Evolutionary conservation across 306 rosid genomes (phyloP).

Genomic region (Rosa multiflora): DNA sequence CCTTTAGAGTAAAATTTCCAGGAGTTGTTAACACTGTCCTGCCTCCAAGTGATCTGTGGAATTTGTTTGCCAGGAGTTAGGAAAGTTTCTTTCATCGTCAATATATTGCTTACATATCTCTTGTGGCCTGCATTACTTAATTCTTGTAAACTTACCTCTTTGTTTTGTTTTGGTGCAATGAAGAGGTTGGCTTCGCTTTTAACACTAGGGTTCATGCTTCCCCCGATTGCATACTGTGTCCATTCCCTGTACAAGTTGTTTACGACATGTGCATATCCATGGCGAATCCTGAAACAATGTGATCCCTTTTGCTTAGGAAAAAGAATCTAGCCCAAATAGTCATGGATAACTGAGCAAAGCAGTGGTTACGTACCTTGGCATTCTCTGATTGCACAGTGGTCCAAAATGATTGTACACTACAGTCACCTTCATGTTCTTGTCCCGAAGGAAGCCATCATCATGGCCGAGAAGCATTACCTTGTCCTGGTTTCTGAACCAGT

Average conservation of each 20-base stretch:
- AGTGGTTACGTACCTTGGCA: constrained; percentile 36
- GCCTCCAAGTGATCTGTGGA: constrained; percentile 14
- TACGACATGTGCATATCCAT: constrained; percentile 44
- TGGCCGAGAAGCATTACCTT: constrained; percentile 52
- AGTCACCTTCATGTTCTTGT: constrained; percentile 43
- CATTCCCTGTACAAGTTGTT: constrained; percentile 42
- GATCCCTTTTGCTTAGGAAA: background rate
- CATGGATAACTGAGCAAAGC: background rate
- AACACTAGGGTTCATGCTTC: constrained; percentile 38
- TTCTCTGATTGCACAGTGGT: constrained; percentile 48
- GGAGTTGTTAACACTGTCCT: background rate
- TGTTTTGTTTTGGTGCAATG: constrained; percentile 32
- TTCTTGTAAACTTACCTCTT: constrained; percentile 10
- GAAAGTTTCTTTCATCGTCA: background rate
- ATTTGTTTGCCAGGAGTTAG: background rate
- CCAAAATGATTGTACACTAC: constrained; percentile 47
- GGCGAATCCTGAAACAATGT: constrained; percentile 25
- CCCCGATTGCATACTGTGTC: constrained; percentile 38
- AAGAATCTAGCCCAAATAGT: background rate
- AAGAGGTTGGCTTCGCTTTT: constrained; percentile 40
- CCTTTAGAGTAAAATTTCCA: constrained; percentile 36
- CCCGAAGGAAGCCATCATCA: constrained; percentile 35
- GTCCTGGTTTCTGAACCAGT: constrained; percentile 47
- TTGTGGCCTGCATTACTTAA: background rate
- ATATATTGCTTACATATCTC: background rate